Conservation (phyloP, 139 green algal species). For the Chara braunii region DNA sequence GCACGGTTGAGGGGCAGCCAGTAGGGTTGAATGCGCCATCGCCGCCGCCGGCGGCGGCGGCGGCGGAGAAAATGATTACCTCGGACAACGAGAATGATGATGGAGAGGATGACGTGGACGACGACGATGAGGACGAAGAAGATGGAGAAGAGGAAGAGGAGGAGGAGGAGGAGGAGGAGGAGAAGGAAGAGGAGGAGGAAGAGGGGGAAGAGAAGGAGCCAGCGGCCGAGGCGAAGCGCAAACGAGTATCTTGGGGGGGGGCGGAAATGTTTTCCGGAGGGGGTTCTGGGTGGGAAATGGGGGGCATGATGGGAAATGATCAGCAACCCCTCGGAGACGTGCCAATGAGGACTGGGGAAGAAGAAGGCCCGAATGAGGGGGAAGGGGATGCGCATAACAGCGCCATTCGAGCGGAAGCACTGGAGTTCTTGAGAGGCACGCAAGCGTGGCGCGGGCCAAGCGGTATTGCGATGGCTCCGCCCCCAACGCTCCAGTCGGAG, state of each 20-base stretch:
- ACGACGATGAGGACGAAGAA: constrained; percentile 3
- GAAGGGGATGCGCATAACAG: too few relatives aligned
- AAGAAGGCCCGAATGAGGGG: too few relatives aligned
- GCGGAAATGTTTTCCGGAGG: too few relatives aligned
- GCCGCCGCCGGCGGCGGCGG: not conserved
- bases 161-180: constrained; percentile 6
- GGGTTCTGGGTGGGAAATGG: too few relatives aligned
- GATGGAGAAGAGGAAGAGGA: constrained; percentile 1
- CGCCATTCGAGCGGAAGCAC: too few relatives aligned
- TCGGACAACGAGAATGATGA: constrained; percentile 1
- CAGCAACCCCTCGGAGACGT: too few relatives aligned
- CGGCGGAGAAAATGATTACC: not conserved
- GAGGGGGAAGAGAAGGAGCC: not conserved
- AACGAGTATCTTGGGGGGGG: not conserved
- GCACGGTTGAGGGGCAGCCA: not conserved
- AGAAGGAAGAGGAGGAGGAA: constrained; percentile 10
- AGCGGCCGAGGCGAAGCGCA: not conserved
- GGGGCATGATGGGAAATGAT: too few relatives aligned
- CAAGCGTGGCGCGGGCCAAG: too few relatives aligned
- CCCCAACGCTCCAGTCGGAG: too few relatives aligned
- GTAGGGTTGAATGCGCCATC: not conserved
- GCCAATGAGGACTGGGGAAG: too few relatives aligned
- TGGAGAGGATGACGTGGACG: not conserved
- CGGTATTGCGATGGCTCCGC: too few relatives aligned
- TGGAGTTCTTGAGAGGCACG: too few relatives aligned